Conservation (phyloP, 805 yeast genomes). For the Kluyveromyces wickerhamii region DNA sequence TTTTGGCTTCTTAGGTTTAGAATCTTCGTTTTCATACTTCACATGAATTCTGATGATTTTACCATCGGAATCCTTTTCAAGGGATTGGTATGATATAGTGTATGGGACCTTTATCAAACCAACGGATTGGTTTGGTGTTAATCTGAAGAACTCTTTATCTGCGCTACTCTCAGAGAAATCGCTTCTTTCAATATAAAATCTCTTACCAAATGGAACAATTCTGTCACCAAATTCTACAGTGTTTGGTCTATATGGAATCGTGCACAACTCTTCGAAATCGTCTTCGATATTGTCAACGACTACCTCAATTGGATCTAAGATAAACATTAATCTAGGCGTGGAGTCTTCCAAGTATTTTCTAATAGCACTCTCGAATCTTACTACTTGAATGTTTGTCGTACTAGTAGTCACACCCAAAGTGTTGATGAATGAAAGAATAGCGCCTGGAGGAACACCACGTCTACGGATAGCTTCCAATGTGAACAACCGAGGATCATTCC, state of each 20-base stretch:
- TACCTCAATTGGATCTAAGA: slow-evolving; percentile 78
- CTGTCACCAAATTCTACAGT: slow-evolving; percentile 67
- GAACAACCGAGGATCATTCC: slow-evolving; percentile 97
- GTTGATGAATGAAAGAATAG: slow-evolving; percentile 84
- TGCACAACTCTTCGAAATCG: slow-evolving; percentile 59
- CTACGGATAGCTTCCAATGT: slow-evolving; percentile 92
- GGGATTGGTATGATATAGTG: slow-evolving; percentile 62
- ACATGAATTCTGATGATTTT: slow-evolving; percentile 64
- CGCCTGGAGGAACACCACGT: slow-evolving; percentile 99
- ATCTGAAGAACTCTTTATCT: slow-evolving; percentile 73
- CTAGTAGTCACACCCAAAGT: slow-evolving; percentile 96
- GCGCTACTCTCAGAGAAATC: slow-evolving; percentile 67
- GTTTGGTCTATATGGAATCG: slow-evolving; percentile 89
- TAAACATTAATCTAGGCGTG: slow-evolving; percentile 92
- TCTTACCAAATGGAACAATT: slow-evolving; percentile 66
- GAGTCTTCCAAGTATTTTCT: slow-evolving; percentile 82
- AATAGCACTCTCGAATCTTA: slow-evolving; percentile 82
- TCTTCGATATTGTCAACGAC: slow-evolving; percentile 75
- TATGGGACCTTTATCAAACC: slow-evolving; percentile 89
- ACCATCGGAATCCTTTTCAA: slow-evolving; percentile 52
- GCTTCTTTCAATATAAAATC: slow-evolving; percentile 74
- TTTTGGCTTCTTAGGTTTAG: slow-evolving; percentile 69
- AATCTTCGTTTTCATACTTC: slow-evolving; percentile 61
- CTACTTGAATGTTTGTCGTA: slow-evolving; percentile 82
- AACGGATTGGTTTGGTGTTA: slow-evolving; percentile 90